A percentile compares a stretch with the other conserved stretches of the same genome.
These are phyloP conservation scores for Penicillium sp. DNA, from an alignment of 2,329 filamentous ascomycete genomes.

Conservation along the genomic window DNA sequence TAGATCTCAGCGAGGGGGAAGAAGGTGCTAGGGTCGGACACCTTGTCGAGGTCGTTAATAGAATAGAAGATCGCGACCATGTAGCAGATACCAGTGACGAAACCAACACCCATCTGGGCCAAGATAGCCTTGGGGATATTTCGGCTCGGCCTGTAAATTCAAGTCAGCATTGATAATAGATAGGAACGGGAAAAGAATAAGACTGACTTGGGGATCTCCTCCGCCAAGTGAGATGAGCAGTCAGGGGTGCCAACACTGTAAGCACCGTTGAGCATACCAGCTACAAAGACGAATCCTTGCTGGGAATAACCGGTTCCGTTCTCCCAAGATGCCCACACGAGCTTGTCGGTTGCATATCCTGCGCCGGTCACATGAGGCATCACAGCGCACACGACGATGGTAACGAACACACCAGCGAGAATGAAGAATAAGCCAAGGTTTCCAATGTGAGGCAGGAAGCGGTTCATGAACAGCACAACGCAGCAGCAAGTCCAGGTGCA, in stretches of 20 bases:
- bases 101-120: conserved; percentile 51
- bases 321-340: conserved; percentile 59
- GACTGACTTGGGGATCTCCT: conserved; percentile 57
- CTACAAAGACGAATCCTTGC: conserved; percentile 63
- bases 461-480: conserved; percentile 59
- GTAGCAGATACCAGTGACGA: conserved; percentile 49
- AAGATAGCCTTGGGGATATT: conserved; percentile 54
- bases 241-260: conserved; percentile 68
- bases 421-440: conserved; percentile 59
- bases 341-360: conserved; percentile 50
- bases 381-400: conserved; percentile 54
- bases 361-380: conserved; percentile 52
- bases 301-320: conserved; percentile 46
- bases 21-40: conserved; percentile 32
- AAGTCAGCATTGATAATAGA: conserved; percentile 11
- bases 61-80: conserved; percentile 54
- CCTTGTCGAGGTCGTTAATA: conserved; percentile 41
- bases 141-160: conserved; percentile 32
- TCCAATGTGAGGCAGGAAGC: conserved; percentile 52
- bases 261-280: conserved; percentile 68
- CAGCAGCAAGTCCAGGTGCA: conserved; percentile 55
- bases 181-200: not conserved
- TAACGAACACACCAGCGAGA: conserved; percentile 53
- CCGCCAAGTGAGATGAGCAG: conserved; percentile 63
- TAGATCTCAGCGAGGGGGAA: conserved; percentile 53